Evolutionary conservation across 2,329 filamentous ascomycete species (phyloP).

Genomic region (Trichoderma sp.): DNA sequence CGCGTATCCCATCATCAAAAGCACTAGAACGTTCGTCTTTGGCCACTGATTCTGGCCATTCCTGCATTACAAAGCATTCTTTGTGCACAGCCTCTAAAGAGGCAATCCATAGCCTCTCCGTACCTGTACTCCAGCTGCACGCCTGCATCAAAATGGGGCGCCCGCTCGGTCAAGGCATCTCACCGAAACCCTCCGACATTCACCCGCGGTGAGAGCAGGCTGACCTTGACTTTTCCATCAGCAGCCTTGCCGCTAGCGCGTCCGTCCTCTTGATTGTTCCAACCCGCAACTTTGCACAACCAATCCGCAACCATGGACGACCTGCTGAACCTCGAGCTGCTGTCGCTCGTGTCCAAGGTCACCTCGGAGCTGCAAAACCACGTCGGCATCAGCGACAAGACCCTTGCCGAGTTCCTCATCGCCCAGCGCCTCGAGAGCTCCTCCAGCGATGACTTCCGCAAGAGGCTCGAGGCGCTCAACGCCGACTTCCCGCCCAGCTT

Average conservation of each 20-base stretch:
- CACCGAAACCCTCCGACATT: constrained; percentile 5
- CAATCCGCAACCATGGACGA: constrained; percentile 78
- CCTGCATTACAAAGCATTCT: no score
- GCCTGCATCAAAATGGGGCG: neutral
- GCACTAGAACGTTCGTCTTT: no score
- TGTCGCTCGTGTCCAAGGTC: constrained; percentile 93
- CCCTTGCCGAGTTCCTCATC: constrained; percentile 94
- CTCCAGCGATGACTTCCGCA: constrained; percentile 72
- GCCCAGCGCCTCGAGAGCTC: constrained; percentile 79
- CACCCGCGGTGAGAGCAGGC: constrained; percentile 17
- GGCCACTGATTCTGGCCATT: no score
- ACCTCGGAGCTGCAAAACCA: constrained; percentile 94
- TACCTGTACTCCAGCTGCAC: neutral
- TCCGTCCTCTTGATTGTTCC: constrained; percentile 6
- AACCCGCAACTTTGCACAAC: neutral
- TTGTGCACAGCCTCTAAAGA: no score
- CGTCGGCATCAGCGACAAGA: constrained; percentile 88
- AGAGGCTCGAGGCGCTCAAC: constrained; percentile 72
- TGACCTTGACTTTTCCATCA: constrained; percentile 22
- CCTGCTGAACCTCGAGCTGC: constrained; percentile 83
- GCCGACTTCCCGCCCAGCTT: constrained; percentile 83
- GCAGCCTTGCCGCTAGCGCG: constrained; percentile 22
- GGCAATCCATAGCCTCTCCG: no score
- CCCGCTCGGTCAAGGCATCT: constrained; percentile 1
- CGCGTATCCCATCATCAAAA: no score